These are phyloP conservation scores for Claviceps africana DNA, from an alignment of 2,329 filamentous ascomycete species.

Conservation along the genomic window DNA sequence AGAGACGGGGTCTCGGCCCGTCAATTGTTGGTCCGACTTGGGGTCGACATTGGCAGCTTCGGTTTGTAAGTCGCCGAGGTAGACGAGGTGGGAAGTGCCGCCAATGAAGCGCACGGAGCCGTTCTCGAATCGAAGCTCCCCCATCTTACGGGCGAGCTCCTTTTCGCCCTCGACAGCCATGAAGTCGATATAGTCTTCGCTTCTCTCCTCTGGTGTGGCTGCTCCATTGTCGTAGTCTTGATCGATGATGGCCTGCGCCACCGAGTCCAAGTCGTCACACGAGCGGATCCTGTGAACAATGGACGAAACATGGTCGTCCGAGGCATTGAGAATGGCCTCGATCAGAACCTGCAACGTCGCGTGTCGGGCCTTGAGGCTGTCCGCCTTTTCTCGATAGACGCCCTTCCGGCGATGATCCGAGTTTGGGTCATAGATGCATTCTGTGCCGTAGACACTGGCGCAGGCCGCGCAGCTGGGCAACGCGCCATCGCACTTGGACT, in stretches of 20 bases:
- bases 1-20: constrained; percentile 54
- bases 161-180: constrained; percentile 47
- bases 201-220: constrained; percentile 21
- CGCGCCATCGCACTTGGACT: constrained; percentile 85
- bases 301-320: constrained; percentile 70
- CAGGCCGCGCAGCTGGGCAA: constrained; percentile 90
- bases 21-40: constrained; percentile 30
- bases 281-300: constrained; percentile 79
- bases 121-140: constrained; percentile 73
- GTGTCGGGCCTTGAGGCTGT: constrained; percentile 72
- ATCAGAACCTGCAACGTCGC: constrained; percentile 86
- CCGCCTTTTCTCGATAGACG: constrained; percentile 88
- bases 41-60: constrained; percentile 23
- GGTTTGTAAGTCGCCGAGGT: constrained; percentile 42
- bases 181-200: constrained; percentile 26
- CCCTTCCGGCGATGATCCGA: constrained; percentile 94
- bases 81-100: constrained; percentile 86
- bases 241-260: constrained; percentile 39
- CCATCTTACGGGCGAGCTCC: constrained; percentile 85
- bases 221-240: constrained; percentile 17
- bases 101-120: constrained; percentile 84
- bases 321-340: constrained; percentile 80
- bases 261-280: constrained; percentile 53
- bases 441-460: constrained; percentile 78
- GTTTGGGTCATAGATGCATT: constrained; percentile 89